Evolutionary conservation across 306 rosid species (phyloP).

Genomic region (Prunus davidiana): DNA sequence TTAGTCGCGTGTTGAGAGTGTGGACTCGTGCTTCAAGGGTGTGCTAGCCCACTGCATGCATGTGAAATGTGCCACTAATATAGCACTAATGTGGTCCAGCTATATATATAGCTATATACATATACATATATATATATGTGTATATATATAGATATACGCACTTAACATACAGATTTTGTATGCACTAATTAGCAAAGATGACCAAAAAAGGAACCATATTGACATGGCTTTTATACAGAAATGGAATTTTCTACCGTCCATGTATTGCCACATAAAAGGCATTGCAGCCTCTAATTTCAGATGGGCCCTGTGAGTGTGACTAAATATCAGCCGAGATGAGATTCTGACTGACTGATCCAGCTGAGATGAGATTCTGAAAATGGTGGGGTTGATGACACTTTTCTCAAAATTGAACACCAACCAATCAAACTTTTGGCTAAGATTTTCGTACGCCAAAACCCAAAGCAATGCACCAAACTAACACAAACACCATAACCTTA

Average conservation of each 20-base stretch:
- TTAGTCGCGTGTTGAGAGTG: slow-evolving; percentile 15
- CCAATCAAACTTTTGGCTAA: slow-evolving; percentile 29
- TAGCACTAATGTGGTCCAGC: slow-evolving; percentile 5
- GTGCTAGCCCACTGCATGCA: slow-evolving; percentile 15
- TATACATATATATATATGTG: too few relatives aligned
- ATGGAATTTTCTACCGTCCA: neutral
- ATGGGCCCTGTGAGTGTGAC: neutral
- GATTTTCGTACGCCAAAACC: neutral
- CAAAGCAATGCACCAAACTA: neutral
- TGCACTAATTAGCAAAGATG: neutral
- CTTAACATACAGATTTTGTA: too few relatives aligned
- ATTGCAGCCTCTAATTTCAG: neutral
- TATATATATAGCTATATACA: too few relatives aligned
- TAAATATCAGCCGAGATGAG: neutral
- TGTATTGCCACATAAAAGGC: neutral
- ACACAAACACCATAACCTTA: neutral
- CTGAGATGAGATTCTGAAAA: neutral
- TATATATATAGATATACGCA: too few relatives aligned
- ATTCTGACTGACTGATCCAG: neutral
- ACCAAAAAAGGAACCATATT: neutral
- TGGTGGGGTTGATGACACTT: neutral
- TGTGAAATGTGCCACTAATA: neutral
- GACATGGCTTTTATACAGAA: neutral
- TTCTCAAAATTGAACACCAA: neutral
- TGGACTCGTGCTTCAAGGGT: slow-evolving; percentile 18